Base-by-base conservation (phyloP, 2,329 filamentous ascomycete genomes). In the Penicillium sp. region DNA sequence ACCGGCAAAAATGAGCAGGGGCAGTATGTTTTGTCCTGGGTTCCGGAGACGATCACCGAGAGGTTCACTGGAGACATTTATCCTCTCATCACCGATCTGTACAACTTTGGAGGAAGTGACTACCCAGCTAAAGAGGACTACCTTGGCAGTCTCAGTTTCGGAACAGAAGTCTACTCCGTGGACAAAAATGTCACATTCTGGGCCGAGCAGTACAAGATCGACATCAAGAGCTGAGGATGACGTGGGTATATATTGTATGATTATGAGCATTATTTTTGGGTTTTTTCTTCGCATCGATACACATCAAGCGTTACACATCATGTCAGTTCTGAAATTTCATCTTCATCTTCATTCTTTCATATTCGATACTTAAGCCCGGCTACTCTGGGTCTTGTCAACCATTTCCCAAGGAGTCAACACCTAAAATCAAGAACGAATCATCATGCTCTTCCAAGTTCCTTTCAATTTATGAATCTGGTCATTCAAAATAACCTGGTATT, bases 11-110 rank as follows among this genome's bases (percentile, higher is more conserved):
- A 77, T 61, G 53, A 58, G 24, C 34, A 64, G 21, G 56, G 61
- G 10, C 75, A 78, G 57, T 68, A 66, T 31, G 77, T 79, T 40
- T 57, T 78, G 52, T 77, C 77, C 2, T 80, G 77, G 76, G 62
- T 75, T 22, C 62, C 75, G 0, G 45, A 60, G 0, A 48, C 56
- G 2, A 61, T 68, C 0, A 63, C 68, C 0, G 63, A 71, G 43
- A 64, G 62, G 15, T 78, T 79, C 55, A 62, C 64, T 10, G 76
- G 73, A 40, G 75, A 79, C 53, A 61, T 80, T 10, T 61, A 63
- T 10, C 71, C 72, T 0, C 65, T 80, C 4, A 53, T 80, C 33
- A 66, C 68, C 3, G 64, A 69, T 45, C 68, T 75, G 3, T 61
- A 72, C 28, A 56, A 56, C 5, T 51, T 70, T 46, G 57, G 63